Percentiles rank a stretch among this genome's conserved stretches.
Evolutionary conservation across 768 basidiomycete species (phyloP).

Genomic region (Plicaturopsis crispa): DNA sequence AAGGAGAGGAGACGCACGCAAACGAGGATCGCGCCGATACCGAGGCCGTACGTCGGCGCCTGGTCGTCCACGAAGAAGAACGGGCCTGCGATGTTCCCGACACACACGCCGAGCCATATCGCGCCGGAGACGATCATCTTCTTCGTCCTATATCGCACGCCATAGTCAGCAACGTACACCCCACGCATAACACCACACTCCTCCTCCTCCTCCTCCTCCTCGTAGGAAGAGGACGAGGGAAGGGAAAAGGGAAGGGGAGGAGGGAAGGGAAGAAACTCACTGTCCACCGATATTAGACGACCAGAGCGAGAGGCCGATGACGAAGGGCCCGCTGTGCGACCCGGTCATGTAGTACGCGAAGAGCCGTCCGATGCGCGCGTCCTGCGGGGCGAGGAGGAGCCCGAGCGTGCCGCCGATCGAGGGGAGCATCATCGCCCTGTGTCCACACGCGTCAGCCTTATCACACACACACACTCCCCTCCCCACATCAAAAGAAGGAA

Average conservation of each 20-base stretch:
- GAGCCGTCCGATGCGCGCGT: conserved; percentile 1
- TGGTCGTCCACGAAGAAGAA: conserved; percentile 8
- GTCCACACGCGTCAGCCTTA: background rate
- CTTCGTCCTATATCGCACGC: conserved; percentile 3
- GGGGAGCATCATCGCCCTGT: too few relatives aligned
- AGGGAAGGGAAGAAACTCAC: background rate
- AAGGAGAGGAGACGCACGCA: conserved; percentile 6
- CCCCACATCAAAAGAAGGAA: background rate
- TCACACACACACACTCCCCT: background rate
- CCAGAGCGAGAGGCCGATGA: conserved; percentile 24
- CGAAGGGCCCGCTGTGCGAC: conserved; percentile 21
- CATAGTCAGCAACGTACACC: background rate
- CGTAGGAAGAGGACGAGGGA: too few relatives aligned
- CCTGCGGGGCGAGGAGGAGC: conserved; percentile 1
- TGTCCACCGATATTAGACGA: conserved; percentile 31
- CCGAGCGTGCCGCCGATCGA: conserved; percentile 14
- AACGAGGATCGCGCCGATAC: conserved; percentile 8
- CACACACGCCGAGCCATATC: conserved; percentile 14
- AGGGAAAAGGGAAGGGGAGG: background rate
- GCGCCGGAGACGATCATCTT: conserved; percentile 14
- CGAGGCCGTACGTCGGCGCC: conserved; percentile 14
- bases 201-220: background rate
- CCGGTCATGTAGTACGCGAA: conserved; percentile 17
- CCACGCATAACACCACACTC: background rate
- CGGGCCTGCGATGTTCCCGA: conserved; percentile 13